Base-by-base conservation (phyloP, 148 eudicot genomes). In the Rhododendron henanense region DNA sequence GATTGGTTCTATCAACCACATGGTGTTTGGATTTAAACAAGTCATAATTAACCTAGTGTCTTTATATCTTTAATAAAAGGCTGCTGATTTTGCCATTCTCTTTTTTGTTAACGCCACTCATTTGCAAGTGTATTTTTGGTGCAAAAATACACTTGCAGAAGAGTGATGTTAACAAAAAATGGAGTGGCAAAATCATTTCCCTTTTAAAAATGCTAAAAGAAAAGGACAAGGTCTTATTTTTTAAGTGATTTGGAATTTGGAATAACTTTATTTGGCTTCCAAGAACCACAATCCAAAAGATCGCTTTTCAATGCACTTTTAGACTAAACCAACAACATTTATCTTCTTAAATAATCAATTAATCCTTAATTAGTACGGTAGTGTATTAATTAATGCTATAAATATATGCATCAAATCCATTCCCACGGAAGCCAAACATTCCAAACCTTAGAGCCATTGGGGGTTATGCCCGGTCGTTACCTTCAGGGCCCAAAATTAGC, bases 291-390 rank as follows among this genome's bases (percentile, higher is more conserved):
- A 21, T 44, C 31, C 81, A 44, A 47, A 78, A n/a, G 57, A 78
- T 78, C 57, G 35, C 57, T 78, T 78, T 78, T 48, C 57, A 78
- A 78, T 47, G 81, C 81, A 78, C 31, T 78, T 39, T 48, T 21
- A 6, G 76, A 25, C 11, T 31, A 28, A 75, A 35, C 47, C 47
- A 75, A 75, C 7, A 14, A 65, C 77, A 11, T 73, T 41, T 19
- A 33, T 10, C 41, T 25, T 73, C 41, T 33, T 33, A 73, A 13
- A 33, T 7, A 25, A 25, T 65, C 31, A 23, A 65, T 41, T 41
- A 41, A 65, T 65, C 31, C 8, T 50, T 50, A 50, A 47, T 47
- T 47, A 47, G 50, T 0, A 47, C 10, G 0, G 50, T 50, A 50
- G 31, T 8, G 11, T 25, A 65, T 6, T 65, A n/a, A 65, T 6